Conservation (phyloP, 352 stramenopile species). For the Globisporangium alternatum region DNA sequence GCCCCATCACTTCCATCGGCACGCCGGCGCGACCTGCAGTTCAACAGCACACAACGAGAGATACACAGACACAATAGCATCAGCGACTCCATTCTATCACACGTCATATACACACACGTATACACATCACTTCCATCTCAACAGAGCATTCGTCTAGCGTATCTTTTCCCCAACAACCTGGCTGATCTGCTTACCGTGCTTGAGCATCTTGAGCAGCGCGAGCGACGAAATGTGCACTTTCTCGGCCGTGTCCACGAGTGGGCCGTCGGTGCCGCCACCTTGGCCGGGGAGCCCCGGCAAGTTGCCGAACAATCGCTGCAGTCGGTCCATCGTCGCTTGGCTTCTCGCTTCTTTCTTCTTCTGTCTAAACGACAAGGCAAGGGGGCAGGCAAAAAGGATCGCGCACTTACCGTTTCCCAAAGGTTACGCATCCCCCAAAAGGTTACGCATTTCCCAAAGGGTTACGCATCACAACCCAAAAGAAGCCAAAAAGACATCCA, state of each 20-base stretch:
- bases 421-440: too few relatives aligned
- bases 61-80: not conserved
- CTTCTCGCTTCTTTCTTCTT: constrained; percentile 20
- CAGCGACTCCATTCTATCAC: not conserved
- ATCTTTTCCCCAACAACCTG: not conserved
- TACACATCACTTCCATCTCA: not conserved
- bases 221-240: constrained; percentile 99
- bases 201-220: constrained; percentile 99
- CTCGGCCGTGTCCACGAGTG: constrained; percentile 96
- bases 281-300: constrained; percentile 72
- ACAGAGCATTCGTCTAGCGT: not conserved
- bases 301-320: constrained; percentile 86
- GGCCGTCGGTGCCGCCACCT: constrained; percentile 82
- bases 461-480: too few relatives aligned
- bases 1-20: constrained; percentile 99
- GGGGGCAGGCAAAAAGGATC: constrained; percentile 3
- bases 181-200: constrained; percentile 84
- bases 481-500: not conserved
- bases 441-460: too few relatives aligned
- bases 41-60: not conserved
- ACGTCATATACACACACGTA: not conserved
- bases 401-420: too few relatives aligned
- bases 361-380: not conserved
- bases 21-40: constrained; percentile 92
- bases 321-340: constrained; percentile 64